A percentile compares a stretch with the other conserved stretches of the same genome.
phyloP scores from a whole-genome alignment of 768 basidiomycete genomes.

The Macrolepiota dolichaula region DNA sequence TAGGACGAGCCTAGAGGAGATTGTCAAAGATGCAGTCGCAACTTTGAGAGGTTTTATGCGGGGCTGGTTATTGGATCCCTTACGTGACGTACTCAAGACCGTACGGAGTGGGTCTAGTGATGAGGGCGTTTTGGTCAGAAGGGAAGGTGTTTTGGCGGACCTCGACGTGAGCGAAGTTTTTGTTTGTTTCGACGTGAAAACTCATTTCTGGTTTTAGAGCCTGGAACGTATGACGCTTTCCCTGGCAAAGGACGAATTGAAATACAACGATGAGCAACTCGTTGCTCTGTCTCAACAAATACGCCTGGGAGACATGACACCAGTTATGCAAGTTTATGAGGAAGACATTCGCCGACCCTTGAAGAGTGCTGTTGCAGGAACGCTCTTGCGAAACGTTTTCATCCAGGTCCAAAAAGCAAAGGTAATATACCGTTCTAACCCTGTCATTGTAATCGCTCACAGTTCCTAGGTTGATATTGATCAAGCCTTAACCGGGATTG shows the following conservation, averaged over 20 bases:
- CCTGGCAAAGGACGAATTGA: conserved; percentile 77
- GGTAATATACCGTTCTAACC: conserved; percentile 32
- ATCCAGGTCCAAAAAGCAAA: conserved; percentile 97
- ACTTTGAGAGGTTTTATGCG: conserved; percentile 71
- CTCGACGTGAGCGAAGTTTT: conserved; percentile 52
- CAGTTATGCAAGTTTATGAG: conserved; percentile 86
- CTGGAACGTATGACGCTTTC: conserved; percentile 90
- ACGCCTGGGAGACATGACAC: conserved; percentile 77
- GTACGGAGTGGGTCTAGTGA: conserved; percentile 58
- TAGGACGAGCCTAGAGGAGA: conserved; percentile 46
- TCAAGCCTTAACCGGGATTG: conserved; percentile 86
- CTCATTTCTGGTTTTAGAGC: conserved; percentile 44
- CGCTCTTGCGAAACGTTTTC: conserved; percentile 78
- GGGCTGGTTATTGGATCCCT: conserved; percentile 84
- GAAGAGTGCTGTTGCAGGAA: conserved; percentile 75
- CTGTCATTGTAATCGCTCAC: not conserved
- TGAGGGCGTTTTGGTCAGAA: conserved; percentile 72
- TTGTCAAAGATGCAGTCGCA: conserved; percentile 52
- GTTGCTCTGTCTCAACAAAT: conserved; percentile 62
- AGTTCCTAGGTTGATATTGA: conserved; percentile 79
- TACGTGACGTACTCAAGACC: conserved; percentile 79
- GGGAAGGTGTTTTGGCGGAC: conserved; percentile 83
- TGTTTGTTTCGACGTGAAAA: not conserved
- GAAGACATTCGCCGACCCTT: conserved; percentile 88
- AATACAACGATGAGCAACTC: conserved; percentile 63